Conservation (phyloP, 352 stramenopile species). For the Globisporangium cystogenes region DNA sequence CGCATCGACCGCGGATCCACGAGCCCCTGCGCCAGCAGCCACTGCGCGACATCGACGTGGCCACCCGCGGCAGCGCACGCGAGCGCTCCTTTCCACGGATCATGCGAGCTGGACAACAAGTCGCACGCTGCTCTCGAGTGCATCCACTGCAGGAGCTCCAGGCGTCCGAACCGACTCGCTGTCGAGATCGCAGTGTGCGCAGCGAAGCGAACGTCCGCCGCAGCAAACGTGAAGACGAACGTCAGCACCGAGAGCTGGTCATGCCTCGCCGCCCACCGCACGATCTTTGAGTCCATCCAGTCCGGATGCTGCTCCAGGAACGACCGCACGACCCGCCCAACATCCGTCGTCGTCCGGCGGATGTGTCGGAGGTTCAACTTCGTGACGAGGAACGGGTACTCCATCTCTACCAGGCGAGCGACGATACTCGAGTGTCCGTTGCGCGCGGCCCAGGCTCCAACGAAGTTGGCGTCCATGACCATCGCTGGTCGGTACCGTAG, state of each 20-base stretch:
- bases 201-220: not conserved
- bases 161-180: not conserved
- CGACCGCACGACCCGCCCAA: not conserved
- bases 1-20: not conserved
- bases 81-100: not conserved
- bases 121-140: not conserved
- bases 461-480: not conserved
- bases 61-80: not conserved
- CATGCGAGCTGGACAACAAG: not conserved
- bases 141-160: conserved; percentile 3
- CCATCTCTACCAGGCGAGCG: not conserved
- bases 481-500: not conserved
- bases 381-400: not conserved
- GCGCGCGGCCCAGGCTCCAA: not conserved
- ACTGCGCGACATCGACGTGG: not conserved
- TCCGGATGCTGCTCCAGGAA: conserved; percentile 1
- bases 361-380: not conserved
- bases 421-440: not conserved
- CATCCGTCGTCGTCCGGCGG: not conserved
- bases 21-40: not conserved
- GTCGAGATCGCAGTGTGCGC: conserved; percentile 1
- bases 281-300: not conserved
- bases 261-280: not conserved
- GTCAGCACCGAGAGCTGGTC: not conserved
- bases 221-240: not conserved